Evolutionary conservation across 208 protist genomes (phyloP).

Genomic region (Phytomonas sp.): DNA sequence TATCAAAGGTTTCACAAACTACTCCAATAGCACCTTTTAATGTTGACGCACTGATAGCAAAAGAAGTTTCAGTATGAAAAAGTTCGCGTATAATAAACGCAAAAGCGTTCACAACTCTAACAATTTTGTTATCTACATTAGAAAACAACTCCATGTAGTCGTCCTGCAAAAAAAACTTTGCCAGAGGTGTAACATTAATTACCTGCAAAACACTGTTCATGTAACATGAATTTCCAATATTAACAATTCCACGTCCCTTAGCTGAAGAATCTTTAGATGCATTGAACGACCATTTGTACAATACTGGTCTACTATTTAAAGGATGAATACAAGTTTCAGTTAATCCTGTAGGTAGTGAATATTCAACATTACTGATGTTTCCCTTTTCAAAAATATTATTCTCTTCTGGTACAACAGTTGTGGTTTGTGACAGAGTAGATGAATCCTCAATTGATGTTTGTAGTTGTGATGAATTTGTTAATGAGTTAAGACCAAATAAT

Average conservation of each 20-base stretch:
- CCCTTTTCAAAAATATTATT: not conserved
- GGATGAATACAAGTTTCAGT: not conserved
- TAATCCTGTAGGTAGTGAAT: not conserved
- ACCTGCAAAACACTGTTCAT: slow-evolving; percentile 88
- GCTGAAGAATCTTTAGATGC: slow-evolving; percentile 3
- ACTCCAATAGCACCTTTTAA: slow-evolving; percentile 77
- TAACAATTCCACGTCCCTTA: slow-evolving; percentile 70
- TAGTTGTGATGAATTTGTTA: not conserved
- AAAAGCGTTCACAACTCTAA: slow-evolving; percentile 49
- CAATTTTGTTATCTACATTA: slow-evolving; percentile 23
- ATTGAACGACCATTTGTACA: slow-evolving; percentile 16
- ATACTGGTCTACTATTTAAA: not conserved
- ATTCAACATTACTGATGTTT: not conserved
- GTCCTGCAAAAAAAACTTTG: slow-evolving; percentile 81
- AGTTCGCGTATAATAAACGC: slow-evolving; percentile 75
- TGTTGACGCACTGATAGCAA: slow-evolving; percentile 58
- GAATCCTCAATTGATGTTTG: not conserved
- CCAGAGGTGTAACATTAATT: slow-evolving; percentile 73
- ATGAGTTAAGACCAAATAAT: not conserved
- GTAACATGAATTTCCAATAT: slow-evolving; percentile 91
- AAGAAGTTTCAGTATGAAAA: slow-evolving; percentile 30
- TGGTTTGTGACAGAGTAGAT: not conserved
- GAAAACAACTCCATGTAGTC: slow-evolving; percentile 47
- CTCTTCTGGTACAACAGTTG: not conserved
- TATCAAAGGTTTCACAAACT: slow-evolving; percentile 61